These are phyloP conservation scores for Thymus mandschuricus DNA, from an alignment of 257 asterid genomes.

Conservation along the genomic window DNA sequence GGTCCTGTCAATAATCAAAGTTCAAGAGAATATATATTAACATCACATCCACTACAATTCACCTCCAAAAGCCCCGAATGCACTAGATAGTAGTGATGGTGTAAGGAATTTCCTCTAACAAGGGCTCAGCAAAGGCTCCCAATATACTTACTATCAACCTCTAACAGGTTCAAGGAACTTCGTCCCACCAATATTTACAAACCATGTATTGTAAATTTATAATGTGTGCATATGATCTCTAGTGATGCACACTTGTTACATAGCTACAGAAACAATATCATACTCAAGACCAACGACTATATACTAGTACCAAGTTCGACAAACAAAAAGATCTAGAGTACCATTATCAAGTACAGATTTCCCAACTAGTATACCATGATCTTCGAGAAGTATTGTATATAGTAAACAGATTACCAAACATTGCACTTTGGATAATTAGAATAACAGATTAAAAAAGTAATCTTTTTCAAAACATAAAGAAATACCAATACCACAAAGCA, in stretches of 20 bases:
- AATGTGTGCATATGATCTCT: not conserved
- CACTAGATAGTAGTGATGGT: not conserved
- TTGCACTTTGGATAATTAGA: not conserved
- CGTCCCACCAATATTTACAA: not conserved
- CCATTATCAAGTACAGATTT: not conserved
- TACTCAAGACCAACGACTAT: too few relatives aligned
- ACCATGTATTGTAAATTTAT: not conserved
- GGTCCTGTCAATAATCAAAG: not conserved
- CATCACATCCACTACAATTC: not conserved
- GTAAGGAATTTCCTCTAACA: not conserved
- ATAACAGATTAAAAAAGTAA: not conserved
- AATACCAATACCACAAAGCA: not conserved
- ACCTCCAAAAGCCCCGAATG: not conserved
- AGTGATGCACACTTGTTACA: not conserved
- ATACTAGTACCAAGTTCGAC: not conserved
- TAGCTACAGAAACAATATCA: too few relatives aligned
- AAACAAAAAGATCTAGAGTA: constrained; percentile 3
- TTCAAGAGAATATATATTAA: not conserved
- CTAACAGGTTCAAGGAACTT: not conserved
- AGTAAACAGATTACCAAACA: constrained; percentile 2
- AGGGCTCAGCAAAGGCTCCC: not conserved
- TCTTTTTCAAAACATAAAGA: not conserved
- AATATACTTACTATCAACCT: constrained; percentile 4
- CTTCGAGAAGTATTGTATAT: not conserved
- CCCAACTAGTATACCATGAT: constrained; percentile 8